Base-by-base conservation (phyloP, 1,284 basidiomycete species). In the Apiotrichum siamense region DNA sequence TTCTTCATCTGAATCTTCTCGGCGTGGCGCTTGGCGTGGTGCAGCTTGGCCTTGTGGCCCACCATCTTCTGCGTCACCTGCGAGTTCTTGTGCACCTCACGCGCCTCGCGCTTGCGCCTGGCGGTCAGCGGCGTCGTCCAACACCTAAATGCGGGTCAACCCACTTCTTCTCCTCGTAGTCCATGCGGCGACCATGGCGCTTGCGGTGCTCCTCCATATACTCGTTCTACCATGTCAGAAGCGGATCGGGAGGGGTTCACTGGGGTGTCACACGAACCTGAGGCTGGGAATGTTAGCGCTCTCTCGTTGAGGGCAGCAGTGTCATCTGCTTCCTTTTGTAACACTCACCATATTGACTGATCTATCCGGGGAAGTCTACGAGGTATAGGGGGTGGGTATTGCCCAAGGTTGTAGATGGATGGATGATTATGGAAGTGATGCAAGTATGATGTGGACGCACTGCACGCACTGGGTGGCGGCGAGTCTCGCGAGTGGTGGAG, bases 1-100 rank as follows among this genome's bases (percentile, higher is more conserved):
- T 98, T 99, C 77, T 94, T 96, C 79, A 99, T 88, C 73, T 94
- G 91, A 40, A 98, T 88, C 79, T 98, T 99, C 78, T 99, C 90
- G 35, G 89, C 83, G 76, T 97, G 90, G 53, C 92, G 86, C 75
- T 87, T 92, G 50, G 90, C 90, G 72, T 99, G 96, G 29, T 97
- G 83, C 39, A 98, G 80, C 77, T 99, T 99, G 65, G 93, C 96
- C 78, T 97, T 97, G 65, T 97, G 80, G 76, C 96, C 96, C 63
- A 93, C 93, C 38, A 88, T 83, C 73, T 94, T 93, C 77, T 97
- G 93, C 15, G 93, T 90, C 51, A 84, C 78, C 17, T 86, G 83
- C 33, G 94, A 97, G 21, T 83, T 77, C 63, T 85, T 85, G 77
- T 99, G 96, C n/a, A 80, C 87, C 48, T 83, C 81, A 72, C 96